Conservation (phyloP, 768 basidiomycete species). For the Kwoniella mangroviensis region DNA sequence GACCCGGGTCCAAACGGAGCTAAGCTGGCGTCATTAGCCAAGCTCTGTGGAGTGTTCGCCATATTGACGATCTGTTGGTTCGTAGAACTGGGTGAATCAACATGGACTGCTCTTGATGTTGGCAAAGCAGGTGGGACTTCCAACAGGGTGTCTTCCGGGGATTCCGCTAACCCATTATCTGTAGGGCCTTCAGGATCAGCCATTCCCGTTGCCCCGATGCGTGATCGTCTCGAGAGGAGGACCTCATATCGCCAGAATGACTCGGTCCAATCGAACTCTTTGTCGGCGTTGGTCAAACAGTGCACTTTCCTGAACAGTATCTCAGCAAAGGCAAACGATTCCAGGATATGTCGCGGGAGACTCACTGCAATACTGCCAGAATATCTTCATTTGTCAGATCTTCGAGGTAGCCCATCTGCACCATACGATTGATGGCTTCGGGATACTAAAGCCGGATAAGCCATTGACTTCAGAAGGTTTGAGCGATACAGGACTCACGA, state of each 20-base stretch:
- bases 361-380: conserved; percentile 19
- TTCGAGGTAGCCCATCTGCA: conserved; percentile 21
- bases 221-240: conserved; percentile 13
- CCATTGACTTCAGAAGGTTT: neutral
- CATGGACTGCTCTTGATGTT: neutral
- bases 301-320: conserved; percentile 11
- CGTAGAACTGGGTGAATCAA: neutral
- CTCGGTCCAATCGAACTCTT: conserved; percentile 24
- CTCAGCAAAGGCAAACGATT: neutral
- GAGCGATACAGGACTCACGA: conserved; percentile 1
- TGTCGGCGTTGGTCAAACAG: conserved; percentile 7
- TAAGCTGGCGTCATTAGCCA: neutral
- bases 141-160: conserved; percentile 15
- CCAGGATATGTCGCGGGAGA: neutral
- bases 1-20: neutral
- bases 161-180: neutral
- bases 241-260: conserved; percentile 27
- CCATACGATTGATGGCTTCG: conserved; percentile 25
- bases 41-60: neutral
- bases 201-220: neutral
- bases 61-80: neutral
- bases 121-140: neutral
- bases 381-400: conserved; percentile 21
- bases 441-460: conserved; percentile 11
- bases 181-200: too few species aligned